Conservation (phyloP, 2,329 filamentous ascomycete genomes). For the Colletotrichum plurivorum region DNA sequence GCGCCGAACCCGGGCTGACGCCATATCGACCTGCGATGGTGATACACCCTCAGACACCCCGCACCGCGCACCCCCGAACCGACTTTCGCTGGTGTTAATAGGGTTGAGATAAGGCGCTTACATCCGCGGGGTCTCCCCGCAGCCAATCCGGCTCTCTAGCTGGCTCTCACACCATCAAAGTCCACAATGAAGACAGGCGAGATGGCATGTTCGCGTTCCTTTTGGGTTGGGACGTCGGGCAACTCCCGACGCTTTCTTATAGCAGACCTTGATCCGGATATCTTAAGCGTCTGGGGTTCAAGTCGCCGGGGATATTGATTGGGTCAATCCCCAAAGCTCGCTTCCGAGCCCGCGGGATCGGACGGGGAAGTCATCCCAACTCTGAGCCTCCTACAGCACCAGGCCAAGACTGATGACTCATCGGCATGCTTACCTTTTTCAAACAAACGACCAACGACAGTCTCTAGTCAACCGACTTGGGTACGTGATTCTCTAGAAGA, state of each 20-base stretch:
- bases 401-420: no score
- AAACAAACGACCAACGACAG: no score
- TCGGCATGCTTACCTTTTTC: no score
- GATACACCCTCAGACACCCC: slow-evolving; percentile 30
- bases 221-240: slow-evolving; percentile 15
- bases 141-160: slow-evolving; percentile 15
- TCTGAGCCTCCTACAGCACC: no score
- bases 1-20: slow-evolving; percentile 40
- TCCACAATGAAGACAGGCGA: slow-evolving; percentile 30
- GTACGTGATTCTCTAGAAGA: no score
- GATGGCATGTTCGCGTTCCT: slow-evolving; percentile 22
- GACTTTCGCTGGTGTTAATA: neutral
- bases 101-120: slow-evolving; percentile 13
- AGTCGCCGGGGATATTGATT: neutral
- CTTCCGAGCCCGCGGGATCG: neutral
- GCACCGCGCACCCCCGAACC: slow-evolving; percentile 6
- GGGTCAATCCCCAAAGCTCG: neutral
- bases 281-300: neutral
- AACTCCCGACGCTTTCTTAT: slow-evolving; percentile 12
- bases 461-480: no score
- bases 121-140: neutral
- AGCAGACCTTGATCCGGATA: neutral
- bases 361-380: neutral
- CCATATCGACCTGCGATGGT: slow-evolving; percentile 34
- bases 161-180: slow-evolving; percentile 23